Percentiles rank a stretch among this genome's conserved stretches.
Evolutionary conservation across 2,329 filamentous ascomycete species (phyloP).

Genomic region (Nemania sp.): DNA sequence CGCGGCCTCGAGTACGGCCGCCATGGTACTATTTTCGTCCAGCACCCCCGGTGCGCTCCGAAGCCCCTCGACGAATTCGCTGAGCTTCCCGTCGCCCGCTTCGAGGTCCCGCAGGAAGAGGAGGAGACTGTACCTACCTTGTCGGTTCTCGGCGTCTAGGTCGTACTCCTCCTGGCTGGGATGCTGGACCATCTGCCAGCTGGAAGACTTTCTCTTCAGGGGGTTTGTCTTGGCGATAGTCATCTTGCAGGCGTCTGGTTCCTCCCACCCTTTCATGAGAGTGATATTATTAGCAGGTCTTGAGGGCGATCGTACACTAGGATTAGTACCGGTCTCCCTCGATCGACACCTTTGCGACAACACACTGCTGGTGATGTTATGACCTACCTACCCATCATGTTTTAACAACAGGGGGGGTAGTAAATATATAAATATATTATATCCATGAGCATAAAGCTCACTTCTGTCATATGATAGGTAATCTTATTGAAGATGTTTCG

Average conservation of each 20-base stretch:
- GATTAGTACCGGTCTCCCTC: neutral
- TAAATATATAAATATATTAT: no score
- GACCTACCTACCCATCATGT: neutral
- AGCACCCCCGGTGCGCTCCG: neutral
- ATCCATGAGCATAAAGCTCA: neutral
- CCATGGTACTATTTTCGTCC: neutral
- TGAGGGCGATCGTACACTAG: neutral
- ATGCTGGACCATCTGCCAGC: conserved; percentile 1
- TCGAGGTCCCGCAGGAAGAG: conserved; percentile 7
- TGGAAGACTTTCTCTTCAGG: conserved; percentile 12
- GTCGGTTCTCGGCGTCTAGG: neutral
- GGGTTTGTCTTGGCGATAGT: neutral
- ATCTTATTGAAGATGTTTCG: neutral
- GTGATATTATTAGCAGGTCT: neutral
- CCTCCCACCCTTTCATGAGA: neutral
- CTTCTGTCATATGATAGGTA: neutral
- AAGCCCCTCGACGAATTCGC: neutral
- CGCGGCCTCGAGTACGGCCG: neutral
- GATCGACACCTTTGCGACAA: neutral
- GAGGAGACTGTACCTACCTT: conserved; percentile 2
- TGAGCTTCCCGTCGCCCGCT: neutral
- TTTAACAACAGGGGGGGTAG: neutral
- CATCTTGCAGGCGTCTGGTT: neutral
- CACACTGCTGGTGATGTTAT: neutral
- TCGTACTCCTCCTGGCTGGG: neutral